Percentiles rank a stretch among this genome's conserved stretches.
phyloP scores from a whole-genome alignment of 2,329 filamentous ascomycete genomes.

The Xenoacremonium recifei region DNA sequence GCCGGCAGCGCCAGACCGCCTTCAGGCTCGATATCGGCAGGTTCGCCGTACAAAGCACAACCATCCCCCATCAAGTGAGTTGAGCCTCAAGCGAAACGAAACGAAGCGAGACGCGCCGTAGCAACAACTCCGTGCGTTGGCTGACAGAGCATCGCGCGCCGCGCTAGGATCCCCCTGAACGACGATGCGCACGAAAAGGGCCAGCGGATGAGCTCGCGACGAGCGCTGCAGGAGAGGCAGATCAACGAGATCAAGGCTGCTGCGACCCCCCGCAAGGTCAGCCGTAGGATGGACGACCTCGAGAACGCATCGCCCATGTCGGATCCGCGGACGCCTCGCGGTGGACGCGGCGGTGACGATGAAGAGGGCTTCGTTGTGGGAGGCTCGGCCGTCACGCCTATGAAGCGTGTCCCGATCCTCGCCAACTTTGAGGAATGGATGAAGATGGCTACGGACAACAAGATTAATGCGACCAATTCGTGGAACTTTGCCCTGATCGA shows the following conservation, averaged over 20 bases:
- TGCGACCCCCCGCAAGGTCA: slow-evolving; percentile 66
- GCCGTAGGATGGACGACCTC: slow-evolving; percentile 56
- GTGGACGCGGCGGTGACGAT: slow-evolving; percentile 39
- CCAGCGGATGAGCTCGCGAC: slow-evolving; percentile 79
- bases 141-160: no score
- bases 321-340: slow-evolving; percentile 52
- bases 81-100: slow-evolving; percentile 1
- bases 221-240: slow-evolving; percentile 84
- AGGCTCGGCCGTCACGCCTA: slow-evolving; percentile 80
- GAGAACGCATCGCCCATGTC: slow-evolving; percentile 57
- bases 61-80: slow-evolving; percentile 56
- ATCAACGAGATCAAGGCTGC: slow-evolving; percentile 82
- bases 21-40: slow-evolving; percentile 44
- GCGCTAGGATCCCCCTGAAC: slow-evolving; percentile 89
- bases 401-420: slow-evolving; percentile 92
- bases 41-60: slow-evolving; percentile 53
- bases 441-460: slow-evolving; percentile 99
- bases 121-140: no score
- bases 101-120: slow-evolving; percentile 9
- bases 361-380: slow-evolving; percentile 65
- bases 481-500: slow-evolving; percentile 99
- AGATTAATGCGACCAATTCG: slow-evolving; percentile 96
- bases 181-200: slow-evolving; percentile 94
- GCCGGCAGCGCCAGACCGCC: slow-evolving; percentile 45
- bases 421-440: slow-evolving; percentile 99